phyloP scores from a whole-genome alignment of 2,329 filamentous ascomycete genomes.

The Nothophoma quercina region DNA sequence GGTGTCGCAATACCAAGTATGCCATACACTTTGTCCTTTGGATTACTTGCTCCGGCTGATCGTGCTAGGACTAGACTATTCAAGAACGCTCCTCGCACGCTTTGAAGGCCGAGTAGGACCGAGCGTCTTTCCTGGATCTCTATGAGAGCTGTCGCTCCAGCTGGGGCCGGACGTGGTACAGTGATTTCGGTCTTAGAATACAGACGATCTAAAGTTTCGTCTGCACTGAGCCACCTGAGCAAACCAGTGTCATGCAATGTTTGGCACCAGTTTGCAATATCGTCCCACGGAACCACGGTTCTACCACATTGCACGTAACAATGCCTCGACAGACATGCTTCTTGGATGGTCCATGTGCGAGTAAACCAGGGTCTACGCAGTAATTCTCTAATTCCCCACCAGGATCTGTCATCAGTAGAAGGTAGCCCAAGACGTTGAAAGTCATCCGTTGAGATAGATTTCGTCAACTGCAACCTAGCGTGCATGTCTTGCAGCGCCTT shows the following conservation, averaged over 20 bases:
- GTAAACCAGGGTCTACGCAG: constrained; percentile 30
- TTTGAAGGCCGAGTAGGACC: background rate
- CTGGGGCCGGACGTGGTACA: constrained; percentile 5
- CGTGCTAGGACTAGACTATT: constrained; percentile 27
- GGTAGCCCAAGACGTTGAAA: background rate
- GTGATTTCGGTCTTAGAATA: background rate
- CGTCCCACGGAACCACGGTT: constrained; percentile 26
- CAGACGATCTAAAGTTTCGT: constrained; percentile 3
- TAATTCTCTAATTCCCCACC: constrained; percentile 26
- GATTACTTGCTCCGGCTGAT: constrained; percentile 31
- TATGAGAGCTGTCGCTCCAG: constrained; percentile 16
- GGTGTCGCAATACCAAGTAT: constrained; percentile 28
- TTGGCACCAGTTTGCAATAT: constrained; percentile 30
- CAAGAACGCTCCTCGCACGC: background rate
- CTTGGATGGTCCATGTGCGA: constrained; percentile 37
- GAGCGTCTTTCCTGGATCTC: constrained; percentile 22
- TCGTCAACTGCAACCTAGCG: background rate
- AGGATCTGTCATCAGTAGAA: constrained; percentile 8
- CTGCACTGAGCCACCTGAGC: background rate
- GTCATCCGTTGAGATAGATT: background rate
- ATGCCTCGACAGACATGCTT: constrained; percentile 28
- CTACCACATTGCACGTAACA: constrained; percentile 29
- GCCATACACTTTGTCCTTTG: constrained; percentile 39
- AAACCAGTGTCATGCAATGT: constrained; percentile 20
- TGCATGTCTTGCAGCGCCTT: background rate